phyloP scores from a whole-genome alignment of 768 basidiomycete genomes.

The Pulveroboletus sp. region DNA sequence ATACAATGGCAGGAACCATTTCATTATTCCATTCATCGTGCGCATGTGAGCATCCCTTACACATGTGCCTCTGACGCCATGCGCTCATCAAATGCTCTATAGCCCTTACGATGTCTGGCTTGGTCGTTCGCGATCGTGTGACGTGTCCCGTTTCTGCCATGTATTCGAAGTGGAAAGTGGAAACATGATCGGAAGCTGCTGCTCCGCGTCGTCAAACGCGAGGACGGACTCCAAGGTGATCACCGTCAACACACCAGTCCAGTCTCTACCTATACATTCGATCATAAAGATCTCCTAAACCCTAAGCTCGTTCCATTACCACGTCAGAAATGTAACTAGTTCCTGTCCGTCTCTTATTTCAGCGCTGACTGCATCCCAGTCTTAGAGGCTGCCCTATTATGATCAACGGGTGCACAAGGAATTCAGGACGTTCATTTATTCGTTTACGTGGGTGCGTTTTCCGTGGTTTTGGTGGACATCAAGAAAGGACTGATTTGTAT shows the following conservation, averaged over 20 bases:
- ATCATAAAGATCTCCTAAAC: constrained; percentile 51
- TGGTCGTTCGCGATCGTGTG: constrained; percentile 60
- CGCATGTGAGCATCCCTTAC: constrained; percentile 44
- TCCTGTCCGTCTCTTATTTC: not conserved
- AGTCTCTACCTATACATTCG: constrained; percentile 19
- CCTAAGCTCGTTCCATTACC: constrained; percentile 62
- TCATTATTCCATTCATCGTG: constrained; percentile 63
- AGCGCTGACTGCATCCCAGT: constrained; percentile 28
- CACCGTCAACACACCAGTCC: constrained; percentile 38
- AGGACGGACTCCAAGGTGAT: constrained; percentile 37
- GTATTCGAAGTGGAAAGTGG: constrained; percentile 64
- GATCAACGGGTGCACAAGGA: constrained; percentile 67
- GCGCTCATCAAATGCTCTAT: not conserved
- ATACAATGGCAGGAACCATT: constrained; percentile 70
- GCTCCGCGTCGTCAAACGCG: constrained; percentile 35
- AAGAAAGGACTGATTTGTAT: constrained; percentile 1
- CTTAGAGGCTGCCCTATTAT: constrained; percentile 69
- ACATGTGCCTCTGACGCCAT: not conserved
- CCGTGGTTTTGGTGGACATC: not conserved
- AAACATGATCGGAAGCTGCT: constrained; percentile 51
- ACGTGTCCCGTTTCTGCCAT: constrained; percentile 51
- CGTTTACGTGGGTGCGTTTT: constrained; percentile 51
- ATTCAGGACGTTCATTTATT: constrained; percentile 59
- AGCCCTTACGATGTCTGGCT: constrained; percentile 76
- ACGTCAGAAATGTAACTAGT: constrained; percentile 41